Percentiles rank a stretch among this genome's conserved stretches.
Conservation (phyloP, 2,329 filamentous ascomycete genomes). For the Falciphora oryzae region DNA sequence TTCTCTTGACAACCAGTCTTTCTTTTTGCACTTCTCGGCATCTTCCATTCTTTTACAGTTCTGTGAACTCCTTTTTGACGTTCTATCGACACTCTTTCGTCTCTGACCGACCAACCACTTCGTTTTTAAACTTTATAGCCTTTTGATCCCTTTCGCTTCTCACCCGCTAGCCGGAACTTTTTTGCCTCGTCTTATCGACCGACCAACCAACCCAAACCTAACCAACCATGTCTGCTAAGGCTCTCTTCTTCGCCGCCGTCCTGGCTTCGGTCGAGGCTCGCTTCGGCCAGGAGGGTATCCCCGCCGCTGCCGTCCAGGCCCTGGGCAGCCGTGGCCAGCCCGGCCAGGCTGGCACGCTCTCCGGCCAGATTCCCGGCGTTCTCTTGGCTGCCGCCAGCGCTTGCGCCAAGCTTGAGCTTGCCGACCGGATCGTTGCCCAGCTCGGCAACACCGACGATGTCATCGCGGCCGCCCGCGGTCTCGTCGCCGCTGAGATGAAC, state of each 20-base stretch:
- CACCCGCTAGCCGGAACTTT: conserved; percentile 5
- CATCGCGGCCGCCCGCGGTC: conserved; percentile 47
- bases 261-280: conserved; percentile 44
- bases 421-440: conserved; percentile 56
- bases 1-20: conserved; percentile 7
- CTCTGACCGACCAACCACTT: not conserved
- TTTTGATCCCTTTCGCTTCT: not conserved
- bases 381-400: conserved; percentile 60
- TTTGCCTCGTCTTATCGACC: not conserved
- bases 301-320: conserved; percentile 47
- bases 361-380: conserved; percentile 54
- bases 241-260: conserved; percentile 33
- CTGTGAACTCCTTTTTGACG: conserved; percentile 25
- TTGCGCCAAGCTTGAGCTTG: conserved; percentile 50
- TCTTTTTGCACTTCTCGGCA: conserved; percentile 13
- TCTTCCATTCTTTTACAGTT: conserved; percentile 21
- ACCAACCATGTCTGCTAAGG: conserved; percentile 37
- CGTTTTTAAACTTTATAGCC: not conserved
- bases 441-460: conserved; percentile 55
- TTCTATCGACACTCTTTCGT: conserved; percentile 5
- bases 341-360: conserved; percentile 58
- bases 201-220: not conserved
- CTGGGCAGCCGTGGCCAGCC: conserved; percentile 46
- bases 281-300: conserved; percentile 58
- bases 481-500: conserved; percentile 60